These are phyloP conservation scores for Neopestalotiopsis clavispora DNA, from an alignment of 2,329 filamentous ascomycete species.

Conservation along the genomic window DNA sequence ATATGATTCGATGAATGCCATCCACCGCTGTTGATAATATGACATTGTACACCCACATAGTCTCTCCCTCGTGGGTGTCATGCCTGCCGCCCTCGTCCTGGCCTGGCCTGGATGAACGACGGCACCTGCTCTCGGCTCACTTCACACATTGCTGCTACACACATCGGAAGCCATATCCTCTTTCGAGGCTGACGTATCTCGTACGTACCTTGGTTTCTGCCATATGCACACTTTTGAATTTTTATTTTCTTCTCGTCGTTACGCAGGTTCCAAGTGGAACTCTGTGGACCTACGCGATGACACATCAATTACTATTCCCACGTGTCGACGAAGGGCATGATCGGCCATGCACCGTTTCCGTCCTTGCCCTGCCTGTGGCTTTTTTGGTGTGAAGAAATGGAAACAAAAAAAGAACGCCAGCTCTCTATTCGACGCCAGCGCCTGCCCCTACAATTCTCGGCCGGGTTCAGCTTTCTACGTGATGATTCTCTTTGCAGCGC, in stretches of 20 bases:
- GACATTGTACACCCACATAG: neutral
- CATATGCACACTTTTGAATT: neutral
- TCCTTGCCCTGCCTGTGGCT: neutral
- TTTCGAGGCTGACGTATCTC: constrained; percentile 1
- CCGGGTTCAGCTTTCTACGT: neutral
- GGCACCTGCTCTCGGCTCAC: neutral
- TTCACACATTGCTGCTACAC: neutral
- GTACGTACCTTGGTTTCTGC: neutral
- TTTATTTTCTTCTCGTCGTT: neutral
- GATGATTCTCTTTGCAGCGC: neutral
- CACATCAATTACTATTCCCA: constrained; percentile 13
- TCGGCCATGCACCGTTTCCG: constrained; percentile 1
- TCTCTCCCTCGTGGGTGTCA: neutral
- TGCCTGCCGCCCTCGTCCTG: neutral
- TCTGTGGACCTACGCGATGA: constrained; percentile 8
- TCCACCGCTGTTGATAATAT: too few species aligned
- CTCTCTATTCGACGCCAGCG: neutral
- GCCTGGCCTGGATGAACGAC: neutral
- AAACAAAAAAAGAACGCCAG: neutral
- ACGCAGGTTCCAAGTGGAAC: constrained; percentile 11
- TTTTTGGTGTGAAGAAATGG: neutral
- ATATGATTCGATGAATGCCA: too few species aligned
- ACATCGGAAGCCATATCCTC: neutral
- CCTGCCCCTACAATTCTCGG: neutral
- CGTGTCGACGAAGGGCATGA: constrained; percentile 4